Evolutionary conservation across 2,329 filamentous ascomycete species (phyloP), one percentile per base, ranked within the genome.

Genomic region (Aspergillus carbonarius): DNA sequence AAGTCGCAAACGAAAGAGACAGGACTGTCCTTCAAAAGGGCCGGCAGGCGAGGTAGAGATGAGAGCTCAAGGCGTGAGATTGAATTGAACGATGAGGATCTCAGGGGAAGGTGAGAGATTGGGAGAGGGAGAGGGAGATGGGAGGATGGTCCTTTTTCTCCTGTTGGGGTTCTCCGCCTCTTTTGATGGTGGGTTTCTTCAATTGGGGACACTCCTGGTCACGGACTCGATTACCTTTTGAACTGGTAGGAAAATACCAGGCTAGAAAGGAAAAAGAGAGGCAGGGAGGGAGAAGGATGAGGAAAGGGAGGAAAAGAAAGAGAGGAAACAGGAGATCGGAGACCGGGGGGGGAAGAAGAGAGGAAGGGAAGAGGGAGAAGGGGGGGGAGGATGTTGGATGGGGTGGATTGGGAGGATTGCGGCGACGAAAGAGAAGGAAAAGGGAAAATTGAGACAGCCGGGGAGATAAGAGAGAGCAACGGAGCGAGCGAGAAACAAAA

Each of bases 391-490:
- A 53, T 61, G 54, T 60, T 56, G 66, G 68, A 65, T 70, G 67
- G 68, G 70, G 65, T 63, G 62, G 64, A 60, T 58, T 30, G 23
- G 23, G 23, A 23, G 23, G 23, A 23, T 23, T 23, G 23, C 23
- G 23, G 23, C 23, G 57, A 50, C 32, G 60, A 54, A 60, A 50
- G 51, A 57, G 63, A 71, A 62, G 69, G 66, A 65, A 68, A 66
- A 64, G 63, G 64, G 63, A 66, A 68, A 58, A 63, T 65, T 25
- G 52, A 48, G 53, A 49, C 17, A 30, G 50, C 7, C 18, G 35
- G 35, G 53, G 20, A 54, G 35, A 57, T 53, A 58, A 54, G 57
- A 47, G 51, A 54, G 54, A 58, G 40, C 49, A 40, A 49, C 44
- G 47, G 50, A 63, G 54, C 49, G 44, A 49, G 47, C 49, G 50